A percentile compares a stretch with the other conserved stretches of the same genome.
Conservation (phyloP, 805 yeast species). For the Lipomyces chichibuensis region DNA sequence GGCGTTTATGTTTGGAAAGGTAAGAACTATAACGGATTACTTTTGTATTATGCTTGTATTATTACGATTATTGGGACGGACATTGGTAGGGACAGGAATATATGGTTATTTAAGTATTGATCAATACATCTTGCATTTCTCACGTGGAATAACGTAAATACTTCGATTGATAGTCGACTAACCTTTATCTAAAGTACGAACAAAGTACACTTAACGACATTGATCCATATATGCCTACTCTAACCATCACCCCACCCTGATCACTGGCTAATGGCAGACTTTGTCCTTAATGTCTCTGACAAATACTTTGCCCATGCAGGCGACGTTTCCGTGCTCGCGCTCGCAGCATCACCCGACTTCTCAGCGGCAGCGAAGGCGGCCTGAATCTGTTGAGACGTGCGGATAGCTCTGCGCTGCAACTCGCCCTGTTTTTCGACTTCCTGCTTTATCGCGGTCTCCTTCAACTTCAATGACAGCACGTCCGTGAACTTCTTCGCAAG, state of each 20-base stretch:
- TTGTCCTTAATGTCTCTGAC: slow-evolving; percentile 5
- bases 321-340: background rate
- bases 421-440: slow-evolving; percentile 63
- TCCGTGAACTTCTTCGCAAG: slow-evolving; percentile 49
- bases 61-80: background rate
- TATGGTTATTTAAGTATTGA: background rate
- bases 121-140: background rate
- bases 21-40: background rate
- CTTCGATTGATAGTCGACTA: background rate
- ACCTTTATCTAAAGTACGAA: background rate
- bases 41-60: background rate
- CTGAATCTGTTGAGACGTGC: slow-evolving; percentile 22
- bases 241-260: background rate
- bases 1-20: background rate
- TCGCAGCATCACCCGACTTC: slow-evolving; percentile 5
- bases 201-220: background rate
- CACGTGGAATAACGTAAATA: background rate
- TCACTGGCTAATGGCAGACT: background rate
- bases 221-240: background rate
- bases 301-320: slow-evolving; percentile 24
- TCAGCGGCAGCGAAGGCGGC: slow-evolving; percentile 11
- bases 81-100: background rate
- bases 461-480: slow-evolving; percentile 53
- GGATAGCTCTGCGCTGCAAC: slow-evolving; percentile 36
- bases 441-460: slow-evolving; percentile 68